Evolutionary conservation across 2,329 filamentous ascomycete species (phyloP).

Genomic region (Lachnum nothofagi): DNA sequence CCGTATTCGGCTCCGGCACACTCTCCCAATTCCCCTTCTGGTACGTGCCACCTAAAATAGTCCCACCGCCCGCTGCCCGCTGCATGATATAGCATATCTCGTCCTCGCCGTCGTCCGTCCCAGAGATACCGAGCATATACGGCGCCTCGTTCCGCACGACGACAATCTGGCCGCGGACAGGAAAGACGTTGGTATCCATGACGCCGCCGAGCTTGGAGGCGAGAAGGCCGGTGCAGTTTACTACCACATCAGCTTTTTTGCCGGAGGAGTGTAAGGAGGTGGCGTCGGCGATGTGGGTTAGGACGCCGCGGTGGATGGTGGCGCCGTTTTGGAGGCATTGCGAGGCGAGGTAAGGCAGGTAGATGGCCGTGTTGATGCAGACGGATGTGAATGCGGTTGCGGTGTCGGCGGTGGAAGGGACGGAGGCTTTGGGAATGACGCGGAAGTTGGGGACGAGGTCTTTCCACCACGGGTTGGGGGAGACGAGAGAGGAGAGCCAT

Average conservation of each 20-base stretch:
- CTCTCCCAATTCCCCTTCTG: constrained; percentile 61
- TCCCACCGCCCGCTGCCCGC: constrained; percentile 62
- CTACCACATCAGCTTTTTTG: constrained; percentile 58
- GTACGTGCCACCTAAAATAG: constrained; percentile 62
- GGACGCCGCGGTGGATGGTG: constrained; percentile 55
- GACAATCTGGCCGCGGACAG: constrained; percentile 73
- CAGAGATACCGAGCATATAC: constrained; percentile 56
- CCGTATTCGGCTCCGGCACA: constrained; percentile 57
- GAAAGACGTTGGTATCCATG: constrained; percentile 65
- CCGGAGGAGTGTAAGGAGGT: constrained; percentile 53
- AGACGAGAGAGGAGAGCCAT: constrained; percentile 61
- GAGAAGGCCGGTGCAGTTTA: constrained; percentile 81
- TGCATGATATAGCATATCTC: constrained; percentile 66
- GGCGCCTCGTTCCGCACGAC: constrained; percentile 59
- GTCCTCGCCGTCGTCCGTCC: constrained; percentile 59
- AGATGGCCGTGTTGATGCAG: constrained; percentile 86
- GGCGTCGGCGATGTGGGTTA: constrained; percentile 71
- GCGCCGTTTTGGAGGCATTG: constrained; percentile 73
- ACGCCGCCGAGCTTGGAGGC: constrained; percentile 77
- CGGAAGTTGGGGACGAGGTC: constrained; percentile 67
- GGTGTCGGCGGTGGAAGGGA: constrained; percentile 63
- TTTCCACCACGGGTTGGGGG: constrained; percentile 67
- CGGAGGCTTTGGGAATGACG: constrained; percentile 50
- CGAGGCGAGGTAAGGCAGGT: constrained; percentile 78
- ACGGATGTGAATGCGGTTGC: constrained; percentile 75